Evolutionary conservation across 345 rosid species (phyloP).

Genomic region (Boechera stricta): DNA sequence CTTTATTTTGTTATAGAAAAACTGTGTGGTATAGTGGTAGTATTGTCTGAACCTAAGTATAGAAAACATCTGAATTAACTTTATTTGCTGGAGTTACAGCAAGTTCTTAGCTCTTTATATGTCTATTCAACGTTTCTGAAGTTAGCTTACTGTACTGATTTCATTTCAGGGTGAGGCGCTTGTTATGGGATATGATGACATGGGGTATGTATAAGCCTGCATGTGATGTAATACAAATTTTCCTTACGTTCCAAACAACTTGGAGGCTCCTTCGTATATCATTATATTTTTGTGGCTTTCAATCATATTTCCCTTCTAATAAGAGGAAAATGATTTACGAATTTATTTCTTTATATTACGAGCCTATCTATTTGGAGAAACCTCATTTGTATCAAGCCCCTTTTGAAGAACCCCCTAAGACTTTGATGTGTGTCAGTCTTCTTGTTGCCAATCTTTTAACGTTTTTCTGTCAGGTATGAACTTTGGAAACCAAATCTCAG

Average conservation of each 20-base stretch:
- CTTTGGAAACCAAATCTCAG: conserved; percentile 99
- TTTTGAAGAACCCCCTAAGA: conserved; percentile 11
- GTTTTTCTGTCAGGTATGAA: conserved; percentile 67
- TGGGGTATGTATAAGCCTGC: conserved; percentile 70
- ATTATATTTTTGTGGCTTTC: conserved; percentile 25
- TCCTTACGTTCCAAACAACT: conserved; percentile 12
- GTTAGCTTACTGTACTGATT: conserved; percentile 30
- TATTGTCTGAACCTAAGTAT: neutral
- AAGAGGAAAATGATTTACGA: neutral
- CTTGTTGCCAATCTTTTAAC: conserved; percentile 27
- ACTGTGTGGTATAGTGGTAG: neutral
- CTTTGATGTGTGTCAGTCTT: conserved; percentile 22
- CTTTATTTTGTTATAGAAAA: neutral
- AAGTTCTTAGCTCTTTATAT: conserved; percentile 2
- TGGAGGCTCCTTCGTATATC: neutral
- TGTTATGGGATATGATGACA: conserved; percentile 98
- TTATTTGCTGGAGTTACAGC: conserved; percentile 5
- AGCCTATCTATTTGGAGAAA: conserved; percentile 23
- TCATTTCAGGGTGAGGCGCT: conserved; percentile 92
- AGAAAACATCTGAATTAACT: neutral
- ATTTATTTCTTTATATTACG: neutral
- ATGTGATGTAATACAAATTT: conserved; percentile 12
- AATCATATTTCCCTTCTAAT: conserved; percentile 3
- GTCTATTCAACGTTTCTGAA: conserved; percentile 15
- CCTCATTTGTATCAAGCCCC: conserved; percentile 18